Conservation (phyloP, 495 filamentous ascomycete genomes). For the Tuber aestivum region DNA sequence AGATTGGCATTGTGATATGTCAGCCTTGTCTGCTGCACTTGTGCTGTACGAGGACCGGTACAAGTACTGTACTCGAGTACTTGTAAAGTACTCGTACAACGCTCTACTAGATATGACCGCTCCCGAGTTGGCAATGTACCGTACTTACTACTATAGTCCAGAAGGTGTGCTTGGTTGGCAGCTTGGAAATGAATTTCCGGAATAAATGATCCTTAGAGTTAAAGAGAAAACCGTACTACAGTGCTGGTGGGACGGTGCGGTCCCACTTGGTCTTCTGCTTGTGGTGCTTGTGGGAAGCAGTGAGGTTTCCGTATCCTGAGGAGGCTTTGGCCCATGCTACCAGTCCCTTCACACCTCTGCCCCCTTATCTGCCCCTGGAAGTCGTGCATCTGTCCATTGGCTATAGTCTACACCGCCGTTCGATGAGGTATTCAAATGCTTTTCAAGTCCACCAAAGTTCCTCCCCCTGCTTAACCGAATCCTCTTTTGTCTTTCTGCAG, state of each 20-base stretch:
- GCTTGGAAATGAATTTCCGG: no score
- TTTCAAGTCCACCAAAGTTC: neutral
- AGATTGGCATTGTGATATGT: neutral
- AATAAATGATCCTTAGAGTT: neutral
- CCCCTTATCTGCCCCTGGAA: neutral
- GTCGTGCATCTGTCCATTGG: neutral
- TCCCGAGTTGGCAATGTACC: no score
- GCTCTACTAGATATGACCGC: no score
- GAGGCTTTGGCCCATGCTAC: neutral
- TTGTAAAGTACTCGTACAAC: no score
- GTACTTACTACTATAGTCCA: no score
- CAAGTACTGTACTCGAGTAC: neutral
- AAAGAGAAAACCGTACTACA: neutral
- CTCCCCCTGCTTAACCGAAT: neutral
- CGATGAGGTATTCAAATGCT: neutral
- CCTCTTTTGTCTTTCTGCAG: neutral
- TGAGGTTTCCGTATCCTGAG: neutral
- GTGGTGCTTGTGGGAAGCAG: no score
- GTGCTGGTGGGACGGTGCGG: neutral
- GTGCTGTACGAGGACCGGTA: no score
- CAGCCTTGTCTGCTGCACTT: neutral
- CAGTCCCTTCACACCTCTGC: neutral
- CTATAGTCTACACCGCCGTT: neutral
- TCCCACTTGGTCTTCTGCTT: neutral
- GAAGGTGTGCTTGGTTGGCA: neutral